Base-by-base conservation (phyloP, 2,329 filamentous ascomycete species). In the Nemania bipapillata region DNA sequence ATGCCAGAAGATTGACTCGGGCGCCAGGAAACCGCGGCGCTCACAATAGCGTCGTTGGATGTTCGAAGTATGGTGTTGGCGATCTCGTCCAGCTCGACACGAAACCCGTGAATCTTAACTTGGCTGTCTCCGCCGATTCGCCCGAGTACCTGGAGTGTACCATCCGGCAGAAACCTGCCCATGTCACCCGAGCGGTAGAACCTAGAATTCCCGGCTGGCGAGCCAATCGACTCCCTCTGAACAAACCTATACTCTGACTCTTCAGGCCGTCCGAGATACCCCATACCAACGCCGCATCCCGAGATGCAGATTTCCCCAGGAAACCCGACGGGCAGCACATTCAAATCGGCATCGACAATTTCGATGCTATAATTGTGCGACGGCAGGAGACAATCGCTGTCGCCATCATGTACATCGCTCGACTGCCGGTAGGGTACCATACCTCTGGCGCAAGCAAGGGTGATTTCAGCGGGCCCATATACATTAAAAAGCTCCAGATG, bases 131-230 rank as follows among this genome's bases (percentile, higher is more conserved):
- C 79, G 11, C 63, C 74, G 8, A 81, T 76, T 2, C 82, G 79
- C 1, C 80, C 79, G 1, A 76, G 42, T 57, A 80, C 73, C 0
- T 72, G 58, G 12, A 84, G 35, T 0, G 73, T 53, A 20, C 81
- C 81, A 50, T 80, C 77, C 2, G 24, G 15, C 2, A 65, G 60
- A 42, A 80, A 67, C n/a, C 74, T 72, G 4, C 79, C 81, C 20
- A 59, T 69, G 66, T 83, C 82, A 4, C 82, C 82, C 4, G 80
- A 82, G n/a, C 75, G 75, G 68, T 82, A 80, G 12, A 82, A 1
- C 58, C 72, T 54, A 9, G 30, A 32, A 32, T 9, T 32, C 30
- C 30, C 9, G 30, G 9, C 9, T 32, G 30, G 30, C 30, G 30
- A 32, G 30, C 30, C 9, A 24, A 2, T 2, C 9, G 26, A n/a